A percentile compares a stretch with the other conserved stretches of the same genome.
Evolutionary conservation across 2,329 filamentous ascomycete genomes (phyloP).

Genomic region (Aspergillus latus): DNA sequence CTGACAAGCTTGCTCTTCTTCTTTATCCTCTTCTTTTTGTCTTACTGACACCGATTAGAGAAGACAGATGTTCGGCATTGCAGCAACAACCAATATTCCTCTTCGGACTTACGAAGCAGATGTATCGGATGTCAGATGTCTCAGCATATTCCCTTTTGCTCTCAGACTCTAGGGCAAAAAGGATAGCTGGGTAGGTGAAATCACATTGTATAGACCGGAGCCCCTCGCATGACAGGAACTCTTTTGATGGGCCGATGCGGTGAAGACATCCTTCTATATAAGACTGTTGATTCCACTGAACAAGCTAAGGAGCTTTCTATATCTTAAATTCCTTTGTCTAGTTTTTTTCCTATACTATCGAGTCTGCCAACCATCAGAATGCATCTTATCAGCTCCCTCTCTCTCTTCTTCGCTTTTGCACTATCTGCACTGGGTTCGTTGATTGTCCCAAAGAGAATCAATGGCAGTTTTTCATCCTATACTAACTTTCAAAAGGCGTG

Average conservation of each 20-base stretch:
- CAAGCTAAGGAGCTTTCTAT: neutral
- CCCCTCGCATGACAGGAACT: conserved; percentile 11
- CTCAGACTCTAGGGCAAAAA: neutral
- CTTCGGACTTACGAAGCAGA: conserved; percentile 6
- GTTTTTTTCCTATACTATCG: too few relatives aligned
- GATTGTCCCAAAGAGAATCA: too few relatives aligned
- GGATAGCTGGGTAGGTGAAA: neutral
- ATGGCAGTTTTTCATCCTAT: too few relatives aligned
- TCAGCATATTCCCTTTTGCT: neutral
- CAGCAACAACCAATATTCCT: neutral
- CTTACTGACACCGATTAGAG: neutral
- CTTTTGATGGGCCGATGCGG: conserved; percentile 2
- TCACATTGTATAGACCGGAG: conserved; percentile 1
- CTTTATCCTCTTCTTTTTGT: neutral
- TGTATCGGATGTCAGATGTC: conserved; percentile 5
- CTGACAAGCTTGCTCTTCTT: neutral
- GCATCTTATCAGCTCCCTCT: conserved; percentile 26
- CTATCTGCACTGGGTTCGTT: conserved; percentile 31
- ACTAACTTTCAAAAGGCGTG: conserved; percentile 25
- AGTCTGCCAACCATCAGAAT: conserved; percentile 23
- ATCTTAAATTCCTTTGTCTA: neutral
- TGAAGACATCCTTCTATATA: conserved; percentile 9
- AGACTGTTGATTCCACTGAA: neutral
- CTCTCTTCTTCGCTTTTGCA: conserved; percentile 30
- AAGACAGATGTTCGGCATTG: neutral